A percentile compares a stretch with the other conserved stretches of the same genome.
Conservation (phyloP, 176 grass and related monocot genomes). For the Lolium rigidum region DNA sequence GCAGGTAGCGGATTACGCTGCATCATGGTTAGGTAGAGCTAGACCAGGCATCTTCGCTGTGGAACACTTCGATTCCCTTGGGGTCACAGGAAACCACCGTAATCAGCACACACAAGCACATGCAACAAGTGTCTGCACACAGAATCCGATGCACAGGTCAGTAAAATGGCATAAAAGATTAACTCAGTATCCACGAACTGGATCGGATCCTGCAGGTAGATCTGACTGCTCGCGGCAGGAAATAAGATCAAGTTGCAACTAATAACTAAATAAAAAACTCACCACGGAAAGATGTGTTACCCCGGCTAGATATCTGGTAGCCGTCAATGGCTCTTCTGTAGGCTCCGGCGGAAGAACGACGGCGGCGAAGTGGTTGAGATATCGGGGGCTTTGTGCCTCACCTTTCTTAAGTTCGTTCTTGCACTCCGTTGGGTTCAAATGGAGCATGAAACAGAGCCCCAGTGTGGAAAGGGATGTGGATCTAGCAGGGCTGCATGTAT, state of each 20-base stretch:
- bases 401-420: constrained; percentile 17
- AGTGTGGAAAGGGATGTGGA: not conserved
- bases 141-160: constrained; percentile 33
- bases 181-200: constrained; percentile 22
- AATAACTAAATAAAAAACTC: constrained; percentile 16
- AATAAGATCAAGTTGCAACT: not conserved
- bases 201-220: constrained; percentile 32
- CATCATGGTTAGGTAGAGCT: constrained; percentile 55
- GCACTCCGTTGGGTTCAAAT: constrained; percentile 8
- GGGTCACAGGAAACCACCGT: constrained; percentile 17
- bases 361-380: not conserved
- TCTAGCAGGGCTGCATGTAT: constrained; percentile 5
- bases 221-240: not conserved
- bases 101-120: constrained; percentile 19
- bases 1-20: constrained; percentile 47
- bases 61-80: not conserved
- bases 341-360: not conserved
- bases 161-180: constrained; percentile 24
- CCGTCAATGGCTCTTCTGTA: not conserved
- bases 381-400: not conserved
- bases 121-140: not conserved
- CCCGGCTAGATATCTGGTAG: constrained; percentile 27
- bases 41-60: constrained; percentile 67
- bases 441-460: not conserved
- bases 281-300: constrained; percentile 33